Conservation (phyloP, 345 rosid genomes). For the Salix udensis region DNA sequence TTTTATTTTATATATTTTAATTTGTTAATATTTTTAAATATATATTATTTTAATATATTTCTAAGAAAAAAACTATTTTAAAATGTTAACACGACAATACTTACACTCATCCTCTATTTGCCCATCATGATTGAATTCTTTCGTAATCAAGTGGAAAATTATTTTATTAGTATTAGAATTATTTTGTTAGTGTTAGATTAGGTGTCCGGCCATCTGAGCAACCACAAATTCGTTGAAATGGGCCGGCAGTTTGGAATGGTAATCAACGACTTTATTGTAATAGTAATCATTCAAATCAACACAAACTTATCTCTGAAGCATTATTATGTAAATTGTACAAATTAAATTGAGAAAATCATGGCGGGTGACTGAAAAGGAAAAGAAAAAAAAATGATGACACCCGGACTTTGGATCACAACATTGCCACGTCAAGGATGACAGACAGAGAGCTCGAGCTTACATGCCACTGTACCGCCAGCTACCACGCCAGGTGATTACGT, state of each 20-base stretch:
- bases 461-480: too few species aligned
- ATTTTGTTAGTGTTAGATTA: not conserved
- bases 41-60: too few species aligned
- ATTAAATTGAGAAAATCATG: not conserved
- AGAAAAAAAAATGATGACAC: not conserved
- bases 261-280: not conserved
- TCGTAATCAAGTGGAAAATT: not conserved
- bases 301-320: constrained; percentile 7
- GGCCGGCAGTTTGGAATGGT: not conserved
- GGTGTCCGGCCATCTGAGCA: not conserved
- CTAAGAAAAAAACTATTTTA: too few species aligned
- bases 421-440: not conserved
- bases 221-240: constrained; percentile 8
- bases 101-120: not conserved
- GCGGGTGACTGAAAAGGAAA: not conserved
- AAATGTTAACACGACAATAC: too few species aligned
- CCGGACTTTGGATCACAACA: not conserved
- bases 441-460: too few species aligned
- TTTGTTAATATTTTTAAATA: too few species aligned
- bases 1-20: too few species aligned
- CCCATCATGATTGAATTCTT: not conserved
- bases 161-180: not conserved
- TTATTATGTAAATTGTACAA: not conserved
- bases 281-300: not conserved
- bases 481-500: too few species aligned